These are phyloP conservation scores for Dichomitus squalens DNA, from an alignment of 1,284 basidiomycete genomes.

Conservation along the genomic window DNA sequence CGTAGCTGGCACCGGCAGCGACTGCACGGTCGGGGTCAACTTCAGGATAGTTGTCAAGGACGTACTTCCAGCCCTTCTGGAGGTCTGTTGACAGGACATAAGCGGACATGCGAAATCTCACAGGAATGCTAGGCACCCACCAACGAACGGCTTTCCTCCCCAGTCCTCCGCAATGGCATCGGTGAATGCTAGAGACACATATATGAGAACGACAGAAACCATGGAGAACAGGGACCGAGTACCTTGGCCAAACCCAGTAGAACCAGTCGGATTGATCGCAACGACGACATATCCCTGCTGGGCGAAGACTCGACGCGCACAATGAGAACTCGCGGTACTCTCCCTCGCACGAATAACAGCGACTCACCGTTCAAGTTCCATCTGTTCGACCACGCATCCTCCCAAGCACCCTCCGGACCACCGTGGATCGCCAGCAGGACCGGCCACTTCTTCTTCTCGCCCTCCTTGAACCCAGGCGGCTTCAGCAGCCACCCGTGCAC, in stretches of 20 bases:
- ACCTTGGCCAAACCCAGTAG: conserved; percentile 88
- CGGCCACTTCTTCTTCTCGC: conserved; percentile 76
- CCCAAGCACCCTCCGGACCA: conserved; percentile 82
- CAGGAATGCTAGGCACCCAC: background rate
- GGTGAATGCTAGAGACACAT: conserved; percentile 60
- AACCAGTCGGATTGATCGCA: conserved; percentile 88
- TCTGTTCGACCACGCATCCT: conserved; percentile 80
- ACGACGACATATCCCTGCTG: conserved; percentile 86
- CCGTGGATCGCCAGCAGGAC: conserved; percentile 77
- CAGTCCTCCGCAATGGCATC: conserved; percentile 80
- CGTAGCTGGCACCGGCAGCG: conserved; percentile 81
- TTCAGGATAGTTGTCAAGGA: conserved; percentile 73
- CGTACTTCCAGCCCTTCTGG: conserved; percentile 73
- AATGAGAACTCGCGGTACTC: background rate
- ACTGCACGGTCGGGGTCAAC: conserved; percentile 82
- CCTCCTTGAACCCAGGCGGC: conserved; percentile 72
- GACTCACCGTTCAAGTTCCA: conserved; percentile 83
- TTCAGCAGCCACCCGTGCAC: conserved; percentile 86
- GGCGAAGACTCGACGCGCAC: conserved; percentile 58
- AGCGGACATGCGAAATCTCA: background rate
- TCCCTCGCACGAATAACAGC: background rate
- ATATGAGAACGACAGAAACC: background rate
- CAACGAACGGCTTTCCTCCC: conserved; percentile 82
- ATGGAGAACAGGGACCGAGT: conserved; percentile 3
- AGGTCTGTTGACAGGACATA: conserved; percentile 51